Evolutionary conservation across 1,284 basidiomycete genomes (phyloP), one percentile per base, ranked within the genome.

Genomic region (Cutaneotrichosporon mucoides): DNA sequence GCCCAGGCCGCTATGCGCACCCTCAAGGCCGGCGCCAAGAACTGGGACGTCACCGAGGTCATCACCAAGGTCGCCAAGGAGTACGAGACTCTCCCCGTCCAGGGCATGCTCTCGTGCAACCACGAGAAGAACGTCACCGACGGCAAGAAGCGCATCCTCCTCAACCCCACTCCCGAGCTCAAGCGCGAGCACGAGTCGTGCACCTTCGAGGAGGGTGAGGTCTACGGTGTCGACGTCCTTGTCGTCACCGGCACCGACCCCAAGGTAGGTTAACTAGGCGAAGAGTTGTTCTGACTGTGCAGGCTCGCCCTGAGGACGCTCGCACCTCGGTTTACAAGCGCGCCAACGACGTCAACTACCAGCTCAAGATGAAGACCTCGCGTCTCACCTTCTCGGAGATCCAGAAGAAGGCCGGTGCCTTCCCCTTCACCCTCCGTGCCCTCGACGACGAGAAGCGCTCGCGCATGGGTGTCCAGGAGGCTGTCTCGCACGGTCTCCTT

Each of bases 281-380:
- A 37, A 7, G 8, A n/a, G 24, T 24, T 13, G 46, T 50, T 10
- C 24, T 24, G 24, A 24, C 24, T 24, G 24, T 24, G 24, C 70
- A 90, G 89, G 89, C 92, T 60, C 89, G 91, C 60, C 70, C 87
- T 45, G 91, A 95, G 77, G 89, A 92, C 70, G 86, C 90, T 43
- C 86, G 90, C 74, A 96, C 92, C 54, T 91, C 90, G 43, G 88
- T 99, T 75, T 97, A 90, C 84, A 92, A 96, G 79, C 87, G 91
- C 66, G 90, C 91, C 73, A 86, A 86, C 56, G 82, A 84, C 45
- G 84, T 94, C 64, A 95, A 90, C 54, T 99, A 98, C 82, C 90
- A 94, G 76, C 84, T 98, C 72, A 99, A 98, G 84, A 89, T 96
- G 87, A 96, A 95, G 82, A 95, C 90, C 57, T 94, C 93, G 55